Conservation (phyloP, 108 stramenopile genomes). For the Fistulifera pelliculosa region DNA sequence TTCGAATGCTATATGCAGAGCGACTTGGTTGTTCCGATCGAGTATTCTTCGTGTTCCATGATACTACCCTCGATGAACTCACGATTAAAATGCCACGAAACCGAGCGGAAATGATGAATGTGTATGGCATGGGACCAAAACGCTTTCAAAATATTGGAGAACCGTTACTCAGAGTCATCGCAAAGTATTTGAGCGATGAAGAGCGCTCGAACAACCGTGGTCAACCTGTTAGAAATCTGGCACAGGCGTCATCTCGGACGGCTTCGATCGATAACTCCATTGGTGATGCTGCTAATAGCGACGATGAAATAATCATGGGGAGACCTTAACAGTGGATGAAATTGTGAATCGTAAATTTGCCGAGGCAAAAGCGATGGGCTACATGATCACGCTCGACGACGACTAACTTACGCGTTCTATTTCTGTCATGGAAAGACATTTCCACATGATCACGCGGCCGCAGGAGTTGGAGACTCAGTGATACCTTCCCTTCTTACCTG, state of each 20-base stretch:
- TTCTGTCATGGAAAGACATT: too few relatives aligned
- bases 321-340: neutral
- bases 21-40: too few relatives aligned
- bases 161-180: neutral
- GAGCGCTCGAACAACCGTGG: conserved; percentile 3
- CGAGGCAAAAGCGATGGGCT: neutral
- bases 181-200: conserved; percentile 1
- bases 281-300: neutral
- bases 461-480: too few relatives aligned
- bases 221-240: neutral
- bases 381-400: neutral
- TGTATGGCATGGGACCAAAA: conserved; percentile 4
- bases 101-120: conserved; percentile 3
- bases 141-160: neutral
- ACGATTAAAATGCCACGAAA: neutral
- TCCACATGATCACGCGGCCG: too few relatives aligned
- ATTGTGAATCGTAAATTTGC: conserved; percentile 4
- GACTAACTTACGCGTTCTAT: too few relatives aligned
- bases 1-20: neutral
- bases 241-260: neutral
- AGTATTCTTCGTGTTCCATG: neutral
- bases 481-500: too few relatives aligned
- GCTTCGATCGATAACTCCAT: neutral
- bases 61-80: neutral
- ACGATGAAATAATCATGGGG: neutral